Base-by-base conservation (phyloP, 2,329 filamentous ascomycete genomes). In the Neonectria magnoliae region DNA sequence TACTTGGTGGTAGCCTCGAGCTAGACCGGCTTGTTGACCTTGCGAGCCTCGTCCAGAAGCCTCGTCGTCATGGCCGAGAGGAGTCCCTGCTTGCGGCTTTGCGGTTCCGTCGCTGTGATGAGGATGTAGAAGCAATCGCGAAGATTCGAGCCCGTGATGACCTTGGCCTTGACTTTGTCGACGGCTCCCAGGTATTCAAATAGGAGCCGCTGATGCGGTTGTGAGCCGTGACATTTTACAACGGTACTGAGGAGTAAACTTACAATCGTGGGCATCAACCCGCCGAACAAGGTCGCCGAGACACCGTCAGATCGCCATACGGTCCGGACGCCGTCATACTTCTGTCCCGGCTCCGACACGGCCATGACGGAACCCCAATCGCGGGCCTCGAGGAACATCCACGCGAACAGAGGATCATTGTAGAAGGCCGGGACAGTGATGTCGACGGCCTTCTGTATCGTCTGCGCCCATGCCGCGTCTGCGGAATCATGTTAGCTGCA, bases 331-430 rank as follows among this genome's bases (percentile, higher is more conserved):
- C 65, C 62, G 5, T 65, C 62, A 38, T 58, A 62, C 36, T 65
- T 57, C 22, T 65, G 62, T 10, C 65, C 57, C 5, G 65, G 65
- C 38, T 57, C 62, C 14, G 62, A 55, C 9, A 67, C 54, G 8
- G 60, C 62, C 65, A 67, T 67, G 47, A 57, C 54, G 44, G 57
- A 60, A 10, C 54, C 18, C 65, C 65, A 67, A 13, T 59, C 62
- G 7, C 14, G 52, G 3, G 50, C 65, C 29, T 65, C 62, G 16
- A 31, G 14, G 38, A 60, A 64, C 13, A 64, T 53, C 60, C 60
- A 66, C 14, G 55, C 36, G 45, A 52, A 66, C 2, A 66, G 16
- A 13, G 55, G 52, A 14, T 66, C 64, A 16, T 45, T n/a, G 18
- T 57, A 54, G 48, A 64, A 65, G 31, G 42, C 38, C 13, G 62